Conservation (phyloP, 352 stramenopile species). For the Globisporangium nagaii region DNA sequence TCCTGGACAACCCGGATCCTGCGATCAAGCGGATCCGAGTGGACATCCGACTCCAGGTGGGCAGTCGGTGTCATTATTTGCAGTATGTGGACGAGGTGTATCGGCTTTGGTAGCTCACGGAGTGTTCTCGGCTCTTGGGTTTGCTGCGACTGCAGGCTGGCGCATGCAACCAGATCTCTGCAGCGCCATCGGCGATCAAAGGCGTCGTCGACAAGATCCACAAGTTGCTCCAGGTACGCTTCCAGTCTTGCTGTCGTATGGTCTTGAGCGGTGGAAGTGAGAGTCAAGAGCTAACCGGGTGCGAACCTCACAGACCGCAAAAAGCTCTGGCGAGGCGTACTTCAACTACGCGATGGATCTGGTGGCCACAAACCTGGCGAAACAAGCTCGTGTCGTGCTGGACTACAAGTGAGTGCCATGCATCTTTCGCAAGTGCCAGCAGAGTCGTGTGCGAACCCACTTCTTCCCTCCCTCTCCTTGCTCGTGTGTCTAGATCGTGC, state of each 20-base stretch:
- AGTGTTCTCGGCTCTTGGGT: too few species aligned
- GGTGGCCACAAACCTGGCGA: slow-evolving; percentile 62
- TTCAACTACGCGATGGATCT: slow-evolving; percentile 74
- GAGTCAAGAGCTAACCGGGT: background rate
- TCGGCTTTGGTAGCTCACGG: too few species aligned
- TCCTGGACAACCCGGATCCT: slow-evolving; percentile 42
- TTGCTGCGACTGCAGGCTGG: too few species aligned
- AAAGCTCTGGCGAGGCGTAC: slow-evolving; percentile 40
- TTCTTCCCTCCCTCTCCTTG: background rate
- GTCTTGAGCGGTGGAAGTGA: too few species aligned
- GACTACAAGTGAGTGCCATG: slow-evolving; percentile 73
- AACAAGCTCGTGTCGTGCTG: slow-evolving; percentile 55
- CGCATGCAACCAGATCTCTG: slow-evolving; percentile 78
- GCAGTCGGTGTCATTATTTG: background rate
- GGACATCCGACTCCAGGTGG: slow-evolving; percentile 60
- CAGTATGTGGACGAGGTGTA: too few species aligned
- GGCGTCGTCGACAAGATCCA: slow-evolving; percentile 68
- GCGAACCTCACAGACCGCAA: slow-evolving; percentile 35
- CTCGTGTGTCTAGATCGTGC: slow-evolving; percentile 32
- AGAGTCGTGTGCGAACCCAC: slow-evolving; percentile 9
- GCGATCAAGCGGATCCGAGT: slow-evolving; percentile 62
- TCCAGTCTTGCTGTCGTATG: too few species aligned
- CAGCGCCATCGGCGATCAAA: slow-evolving; percentile 56
- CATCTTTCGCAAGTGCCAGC: too few species aligned
- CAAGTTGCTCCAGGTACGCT: slow-evolving; percentile 44